Percentiles rank a stretch among this genome's conserved stretches.
Conservation (phyloP, 2,329 filamentous ascomycete species). For the Diaporthe caulivora region DNA sequence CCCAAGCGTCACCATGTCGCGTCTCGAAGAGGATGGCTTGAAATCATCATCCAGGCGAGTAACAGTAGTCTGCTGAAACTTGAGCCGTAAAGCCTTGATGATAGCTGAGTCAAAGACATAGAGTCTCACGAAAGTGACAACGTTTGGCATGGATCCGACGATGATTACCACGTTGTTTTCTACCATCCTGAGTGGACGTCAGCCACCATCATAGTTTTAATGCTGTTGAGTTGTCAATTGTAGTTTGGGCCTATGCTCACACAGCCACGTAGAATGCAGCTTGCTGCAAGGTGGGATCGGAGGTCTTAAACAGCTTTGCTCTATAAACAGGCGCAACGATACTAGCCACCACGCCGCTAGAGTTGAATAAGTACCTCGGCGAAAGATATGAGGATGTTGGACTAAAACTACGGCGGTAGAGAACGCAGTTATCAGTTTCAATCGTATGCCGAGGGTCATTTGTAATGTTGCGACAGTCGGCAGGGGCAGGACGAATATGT, state of each 20-base stretch:
- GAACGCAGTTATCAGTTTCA: background rate
- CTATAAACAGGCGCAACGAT: constrained; percentile 15
- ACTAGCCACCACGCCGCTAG: background rate
- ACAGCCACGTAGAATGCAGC: background rate
- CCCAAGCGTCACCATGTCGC: background rate
- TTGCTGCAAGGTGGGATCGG: constrained; percentile 12
- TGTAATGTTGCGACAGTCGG: background rate
- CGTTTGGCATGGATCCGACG: constrained; percentile 23
- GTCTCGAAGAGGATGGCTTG: background rate
- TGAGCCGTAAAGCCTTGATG: background rate
- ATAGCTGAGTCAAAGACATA: background rate
- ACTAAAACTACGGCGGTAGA: background rate
- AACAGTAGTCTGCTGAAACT: background rate
- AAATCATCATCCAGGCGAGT: too few species aligned
- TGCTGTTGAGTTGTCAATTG: too few species aligned
- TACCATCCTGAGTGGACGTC: background rate
- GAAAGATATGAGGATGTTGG: background rate
- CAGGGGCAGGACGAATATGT: constrained; percentile 10
- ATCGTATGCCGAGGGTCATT: background rate
- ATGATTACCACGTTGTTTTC: constrained; percentile 20
- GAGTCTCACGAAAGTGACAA: background rate
- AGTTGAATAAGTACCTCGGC: background rate
- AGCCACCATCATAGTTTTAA: background rate
- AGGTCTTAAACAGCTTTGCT: background rate
- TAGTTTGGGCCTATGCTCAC: background rate